Evolutionary conservation across 768 basidiomycete genomes (phyloP).

Genomic region (Psilocybe tampanensis): DNA sequence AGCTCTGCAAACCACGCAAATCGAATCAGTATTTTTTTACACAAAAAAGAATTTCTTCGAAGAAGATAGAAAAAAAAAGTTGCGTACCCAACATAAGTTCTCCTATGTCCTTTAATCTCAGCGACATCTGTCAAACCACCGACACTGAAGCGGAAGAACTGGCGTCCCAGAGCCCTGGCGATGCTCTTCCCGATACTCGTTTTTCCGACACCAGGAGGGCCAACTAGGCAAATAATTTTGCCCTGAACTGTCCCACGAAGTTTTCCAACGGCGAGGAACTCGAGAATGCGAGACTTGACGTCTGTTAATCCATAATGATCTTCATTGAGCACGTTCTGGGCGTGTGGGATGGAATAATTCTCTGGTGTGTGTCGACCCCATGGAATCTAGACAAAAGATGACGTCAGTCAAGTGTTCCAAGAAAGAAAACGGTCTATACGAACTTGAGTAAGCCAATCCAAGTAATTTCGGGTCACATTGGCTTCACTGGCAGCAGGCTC

Average conservation of each 20-base stretch:
- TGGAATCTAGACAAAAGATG: slow-evolving; percentile 62
- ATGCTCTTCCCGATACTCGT: slow-evolving; percentile 96
- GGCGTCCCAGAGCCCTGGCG: slow-evolving; percentile 83
- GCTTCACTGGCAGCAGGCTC: slow-evolving; percentile 93
- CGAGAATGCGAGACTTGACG: slow-evolving; percentile 91
- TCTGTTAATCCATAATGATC: slow-evolving; percentile 94
- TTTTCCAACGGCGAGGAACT: slow-evolving; percentile 95
- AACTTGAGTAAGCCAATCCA: slow-evolving; percentile 90
- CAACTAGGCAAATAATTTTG: slow-evolving; percentile 96
- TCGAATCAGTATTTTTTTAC: neutral
- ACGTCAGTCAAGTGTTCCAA: neutral
- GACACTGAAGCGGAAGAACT: slow-evolving; percentile 97
- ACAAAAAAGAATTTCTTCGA: neutral
- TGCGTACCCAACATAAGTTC: slow-evolving; percentile 92
- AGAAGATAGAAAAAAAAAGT: neutral
- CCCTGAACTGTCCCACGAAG: slow-evolving; percentile 93
- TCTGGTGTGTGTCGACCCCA: slow-evolving; percentile 96
- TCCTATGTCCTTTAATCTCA: slow-evolving; percentile 96
- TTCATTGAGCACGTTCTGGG: slow-evolving; percentile 84
- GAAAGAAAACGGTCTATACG: slow-evolving; percentile 10
- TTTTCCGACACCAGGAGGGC: slow-evolving; percentile 98
- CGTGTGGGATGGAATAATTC: slow-evolving; percentile 87
- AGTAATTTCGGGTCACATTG: slow-evolving; percentile 91
- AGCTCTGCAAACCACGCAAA: slow-evolving; percentile 48
- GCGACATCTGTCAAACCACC: slow-evolving; percentile 97